A percentile compares a stretch with the other conserved stretches of the same genome.
Conservation (phyloP, 306 rosid species). For the Trifolium pratense region DNA sequence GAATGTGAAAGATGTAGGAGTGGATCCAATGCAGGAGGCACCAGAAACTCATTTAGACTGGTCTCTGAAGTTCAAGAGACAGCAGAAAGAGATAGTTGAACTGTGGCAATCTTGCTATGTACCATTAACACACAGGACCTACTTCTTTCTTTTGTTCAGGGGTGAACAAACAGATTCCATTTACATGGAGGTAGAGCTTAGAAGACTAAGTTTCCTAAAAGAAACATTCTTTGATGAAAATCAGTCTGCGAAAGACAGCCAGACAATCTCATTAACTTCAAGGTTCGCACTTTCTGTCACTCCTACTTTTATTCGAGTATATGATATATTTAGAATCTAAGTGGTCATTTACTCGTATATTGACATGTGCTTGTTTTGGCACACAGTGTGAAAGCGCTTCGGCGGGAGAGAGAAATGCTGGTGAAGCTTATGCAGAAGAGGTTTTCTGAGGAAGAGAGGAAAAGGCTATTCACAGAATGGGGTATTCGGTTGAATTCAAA, state of each 20-base stretch:
- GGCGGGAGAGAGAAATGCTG: constrained; percentile 77
- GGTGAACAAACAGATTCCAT: constrained; percentile 92
- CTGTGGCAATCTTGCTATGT: constrained; percentile 90
- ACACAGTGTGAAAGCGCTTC: constrained; percentile 70
- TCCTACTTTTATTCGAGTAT: constrained; percentile 16
- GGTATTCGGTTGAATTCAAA: constrained; percentile 75
- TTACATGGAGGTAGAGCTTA: constrained; percentile 92
- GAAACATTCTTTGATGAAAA: constrained; percentile 71
- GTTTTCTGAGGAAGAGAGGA: constrained; percentile 73
- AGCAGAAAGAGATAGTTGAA: constrained; percentile 72
- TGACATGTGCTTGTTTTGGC: neutral
- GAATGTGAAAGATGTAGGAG: constrained; percentile 62
- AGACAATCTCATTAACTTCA: constrained; percentile 64
- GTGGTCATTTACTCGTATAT: constrained; percentile 2
- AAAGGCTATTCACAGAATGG: constrained; percentile 70
- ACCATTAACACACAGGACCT: constrained; percentile 92
- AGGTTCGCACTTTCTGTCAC: constrained; percentile 59
- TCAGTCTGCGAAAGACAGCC: constrained; percentile 61
- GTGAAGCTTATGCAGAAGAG: constrained; percentile 81
- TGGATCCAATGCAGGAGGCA: constrained; percentile 66
- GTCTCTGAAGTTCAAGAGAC: constrained; percentile 82
- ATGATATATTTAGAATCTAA: constrained; percentile 5
- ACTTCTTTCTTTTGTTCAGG: constrained; percentile 92
- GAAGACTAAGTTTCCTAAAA: constrained; percentile 82
- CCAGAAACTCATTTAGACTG: constrained; percentile 66